Conservation (phyloP, 441 rosid species). For the Syzygium syzygioides region DNA sequence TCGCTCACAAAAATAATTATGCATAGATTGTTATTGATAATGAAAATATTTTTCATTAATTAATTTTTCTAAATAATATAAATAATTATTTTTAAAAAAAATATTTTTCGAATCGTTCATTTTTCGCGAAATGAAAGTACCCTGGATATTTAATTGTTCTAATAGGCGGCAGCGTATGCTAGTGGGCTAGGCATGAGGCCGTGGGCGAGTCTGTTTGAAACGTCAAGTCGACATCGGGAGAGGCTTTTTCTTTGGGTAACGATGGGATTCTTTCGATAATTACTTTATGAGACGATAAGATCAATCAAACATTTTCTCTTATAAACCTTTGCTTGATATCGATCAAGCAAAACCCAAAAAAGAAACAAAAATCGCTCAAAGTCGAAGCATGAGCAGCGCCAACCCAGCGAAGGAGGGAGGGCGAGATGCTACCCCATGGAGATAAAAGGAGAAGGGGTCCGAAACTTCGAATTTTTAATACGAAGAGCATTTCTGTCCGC, state of each 20-base stretch:
- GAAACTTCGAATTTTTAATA: not conserved
- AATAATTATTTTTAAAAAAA: too few relatives aligned
- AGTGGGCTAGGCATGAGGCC: not conserved
- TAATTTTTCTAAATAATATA: too few relatives aligned
- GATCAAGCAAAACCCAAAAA: not conserved
- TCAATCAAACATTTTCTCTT: not conserved
- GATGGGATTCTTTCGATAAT: too few relatives aligned
- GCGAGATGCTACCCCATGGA: not conserved
- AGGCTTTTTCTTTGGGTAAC: not conserved
- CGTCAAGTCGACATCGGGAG: not conserved
- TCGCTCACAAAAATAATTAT: too few relatives aligned
- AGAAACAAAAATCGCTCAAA: not conserved
- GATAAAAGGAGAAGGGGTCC: not conserved
- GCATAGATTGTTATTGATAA: too few relatives aligned
- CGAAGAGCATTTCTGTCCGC: accelerated
- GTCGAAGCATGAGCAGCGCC: not conserved
- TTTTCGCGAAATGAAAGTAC: too few relatives aligned
- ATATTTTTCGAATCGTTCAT: too few relatives aligned
- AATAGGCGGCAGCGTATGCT: too few relatives aligned
- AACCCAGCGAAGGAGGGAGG: not conserved
- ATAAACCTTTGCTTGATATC: not conserved
- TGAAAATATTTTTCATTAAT: too few relatives aligned
- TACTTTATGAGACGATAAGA: not conserved
- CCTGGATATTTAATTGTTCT: too few relatives aligned
- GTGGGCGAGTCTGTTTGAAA: not conserved